These are phyloP conservation scores for Pseudogymnoascus destructans DNA, from an alignment of 2,329 filamentous ascomycete species.

Conservation along the genomic window DNA sequence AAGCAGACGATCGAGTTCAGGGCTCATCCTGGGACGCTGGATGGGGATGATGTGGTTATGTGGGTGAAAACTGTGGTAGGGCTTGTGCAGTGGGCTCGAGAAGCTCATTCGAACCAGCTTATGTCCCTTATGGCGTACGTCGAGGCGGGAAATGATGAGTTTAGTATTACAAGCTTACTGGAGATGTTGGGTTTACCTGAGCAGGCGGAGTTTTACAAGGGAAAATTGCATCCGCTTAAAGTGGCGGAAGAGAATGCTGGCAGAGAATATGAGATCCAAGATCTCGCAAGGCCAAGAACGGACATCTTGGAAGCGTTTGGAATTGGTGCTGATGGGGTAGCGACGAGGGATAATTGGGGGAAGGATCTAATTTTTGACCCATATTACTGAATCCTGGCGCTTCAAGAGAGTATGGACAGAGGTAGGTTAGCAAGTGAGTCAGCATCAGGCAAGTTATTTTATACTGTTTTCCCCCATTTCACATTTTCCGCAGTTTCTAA, in stretches of 20 bases:
- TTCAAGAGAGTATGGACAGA: background rate
- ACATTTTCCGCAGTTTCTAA: background rate
- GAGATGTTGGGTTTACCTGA: background rate
- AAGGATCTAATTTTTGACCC: background rate
- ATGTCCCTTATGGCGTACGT: background rate
- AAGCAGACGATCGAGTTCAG: slow-evolving; percentile 21
- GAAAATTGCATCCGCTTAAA: background rate
- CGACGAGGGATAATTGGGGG: background rate
- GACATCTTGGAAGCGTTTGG: background rate
- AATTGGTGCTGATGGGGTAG: background rate
- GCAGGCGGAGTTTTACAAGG: background rate
- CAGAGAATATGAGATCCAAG: background rate
- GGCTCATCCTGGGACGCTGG: slow-evolving; percentile 19
- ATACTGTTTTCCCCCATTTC: background rate
- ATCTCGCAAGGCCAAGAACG: background rate
- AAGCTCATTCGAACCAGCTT: background rate
- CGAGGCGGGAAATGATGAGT: background rate
- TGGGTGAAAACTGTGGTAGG: slow-evolving; percentile 17
- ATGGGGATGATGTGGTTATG: slow-evolving; percentile 10
- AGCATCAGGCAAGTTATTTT: background rate
- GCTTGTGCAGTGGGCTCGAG: slow-evolving; percentile 15
- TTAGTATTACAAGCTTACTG: background rate
- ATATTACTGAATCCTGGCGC: background rate
- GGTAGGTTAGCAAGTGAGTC: background rate
- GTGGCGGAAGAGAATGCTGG: background rate